Evolutionary conservation across 2,329 filamentous ascomycete genomes (phyloP), one percentile per base, ranked within the genome.

Genomic region (Tolypocladium pustulatum): DNA sequence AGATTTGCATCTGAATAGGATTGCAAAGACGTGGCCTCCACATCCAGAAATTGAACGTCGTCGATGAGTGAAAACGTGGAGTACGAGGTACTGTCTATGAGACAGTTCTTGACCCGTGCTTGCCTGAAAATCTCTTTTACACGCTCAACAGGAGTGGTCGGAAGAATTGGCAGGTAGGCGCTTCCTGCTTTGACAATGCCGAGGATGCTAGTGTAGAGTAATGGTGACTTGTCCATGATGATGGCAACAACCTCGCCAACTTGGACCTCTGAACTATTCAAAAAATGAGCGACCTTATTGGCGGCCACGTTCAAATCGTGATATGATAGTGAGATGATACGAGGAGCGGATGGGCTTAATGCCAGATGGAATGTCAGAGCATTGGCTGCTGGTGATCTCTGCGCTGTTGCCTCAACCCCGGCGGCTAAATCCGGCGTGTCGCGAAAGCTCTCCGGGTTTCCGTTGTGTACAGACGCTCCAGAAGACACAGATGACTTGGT

Each of bases 141-240:
- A 56, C 89, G 79, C 12, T 83, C 78, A 0, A 67, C 27, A 0
- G 91, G 90, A 0, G 86, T 88, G n/a, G 81, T 84, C 0, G 89
- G 88, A 0, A 90, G 78, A 4, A 96, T 77, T 0, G 91, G 90
- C n/a, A 96, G 73, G 66, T 95, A 94, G 9, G 86, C 90, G 65
- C 85, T 86, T 10, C 90, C 90, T 6, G 84, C 76, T 66, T 95
- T 95, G 37, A 90, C 71, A 27, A 87, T 81, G 1, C 84, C 91
- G 36, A 96, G 76, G 32, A 96, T 89, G 0, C 85, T 80, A 34
- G 86, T 77, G 66, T 96, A 96, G 0, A 95, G 73, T 32, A 84
- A 71, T 1, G 84, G 70, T 0, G 87, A 92, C 68, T 94, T 95
- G 27, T 92, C 83, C 81, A 95, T 86, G 53, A 87, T 77, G 52